A percentile compares a stretch with the other conserved stretches of the same genome.
Evolutionary conservation across 1,284 basidiomycete species (phyloP).

Genomic region (Hemileia vastatrix): DNA sequence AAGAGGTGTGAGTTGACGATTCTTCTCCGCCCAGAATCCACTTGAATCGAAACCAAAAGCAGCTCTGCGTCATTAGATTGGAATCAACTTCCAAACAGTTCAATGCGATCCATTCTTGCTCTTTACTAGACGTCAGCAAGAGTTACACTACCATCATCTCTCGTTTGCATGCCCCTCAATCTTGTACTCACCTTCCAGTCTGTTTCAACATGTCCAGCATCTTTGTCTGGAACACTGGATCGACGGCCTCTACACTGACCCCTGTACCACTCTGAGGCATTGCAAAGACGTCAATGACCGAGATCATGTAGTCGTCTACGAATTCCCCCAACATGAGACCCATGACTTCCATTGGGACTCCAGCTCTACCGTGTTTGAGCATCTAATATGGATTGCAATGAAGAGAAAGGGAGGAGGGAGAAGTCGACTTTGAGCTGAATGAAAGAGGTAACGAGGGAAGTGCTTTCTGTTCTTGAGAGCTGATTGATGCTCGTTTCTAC

Average conservation of each 20-base stretch:
- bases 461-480: not conserved
- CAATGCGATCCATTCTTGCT: too few species aligned
- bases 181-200: conserved; percentile 75
- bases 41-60: too few species aligned
- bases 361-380: conserved; percentile 97
- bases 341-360: conserved; percentile 99
- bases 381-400: conserved; percentile 67
- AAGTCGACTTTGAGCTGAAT: not conserved
- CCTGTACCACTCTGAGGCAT: conserved; percentile 99
- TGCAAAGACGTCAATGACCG: conserved; percentile 97
- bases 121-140: too few species aligned
- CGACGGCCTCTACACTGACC: conserved; percentile 95
- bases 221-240: conserved; percentile 98
- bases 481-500: conserved; percentile 23
- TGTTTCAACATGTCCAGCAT: conserved; percentile 99
- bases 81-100: too few species aligned
- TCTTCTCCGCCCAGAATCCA: too few species aligned
- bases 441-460: too few species aligned
- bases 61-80: too few species aligned
- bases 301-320: conserved; percentile 89
- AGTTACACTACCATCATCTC: too few species aligned
- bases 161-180: too few species aligned
- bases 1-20: conserved; percentile 9
- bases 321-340: conserved; percentile 98
- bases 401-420: conserved; percentile 6